Evolutionary conservation across 495 filamentous ascomycete species (phyloP).

Genomic region (Xylaria sp.): DNA sequence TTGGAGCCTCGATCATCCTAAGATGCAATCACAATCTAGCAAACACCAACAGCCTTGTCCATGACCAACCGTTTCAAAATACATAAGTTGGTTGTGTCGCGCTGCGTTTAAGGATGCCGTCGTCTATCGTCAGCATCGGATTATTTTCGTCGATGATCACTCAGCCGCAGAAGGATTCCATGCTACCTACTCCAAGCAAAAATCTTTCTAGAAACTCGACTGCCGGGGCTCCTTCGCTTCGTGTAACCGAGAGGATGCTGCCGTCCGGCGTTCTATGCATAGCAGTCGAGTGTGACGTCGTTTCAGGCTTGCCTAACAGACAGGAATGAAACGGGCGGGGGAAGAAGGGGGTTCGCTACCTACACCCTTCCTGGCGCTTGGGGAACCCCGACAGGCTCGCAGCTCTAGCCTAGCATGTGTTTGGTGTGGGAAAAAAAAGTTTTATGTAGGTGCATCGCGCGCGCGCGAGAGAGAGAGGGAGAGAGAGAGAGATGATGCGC

Average conservation of each 20-base stretch:
- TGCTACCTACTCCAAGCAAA: constrained; percentile 1
- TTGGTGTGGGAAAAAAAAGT: background rate
- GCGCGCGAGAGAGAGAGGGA: background rate
- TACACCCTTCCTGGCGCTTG: constrained; percentile 5
- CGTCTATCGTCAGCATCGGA: constrained; percentile 14
- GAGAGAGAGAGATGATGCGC: too few relatives aligned
- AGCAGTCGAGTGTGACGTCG: constrained; percentile 21
- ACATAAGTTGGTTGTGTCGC: background rate
- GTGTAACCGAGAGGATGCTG: constrained; percentile 22
- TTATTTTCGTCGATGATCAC: constrained; percentile 5
- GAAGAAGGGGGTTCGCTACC: constrained; percentile 2
- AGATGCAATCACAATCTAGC: constrained; percentile 4
- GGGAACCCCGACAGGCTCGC: background rate
- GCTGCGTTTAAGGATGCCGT: constrained; percentile 7
- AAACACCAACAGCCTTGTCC: constrained; percentile 2
- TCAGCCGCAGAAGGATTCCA: constrained; percentile 18
- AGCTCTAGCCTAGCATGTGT: background rate
- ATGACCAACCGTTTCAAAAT: background rate
- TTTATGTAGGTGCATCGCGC: background rate
- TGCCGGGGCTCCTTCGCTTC: constrained; percentile 13
- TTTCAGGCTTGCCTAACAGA: constrained; percentile 28
- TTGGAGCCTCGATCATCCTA: constrained; percentile 5
- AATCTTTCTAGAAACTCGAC: constrained; percentile 21
- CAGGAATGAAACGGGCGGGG: constrained; percentile 21
- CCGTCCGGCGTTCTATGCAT: constrained; percentile 22